Percentiles rank a stretch among this genome's conserved stretches.
phyloP scores from a whole-genome alignment of 164 flowering plant species.

The Nymphaea thermarum region DNA sequence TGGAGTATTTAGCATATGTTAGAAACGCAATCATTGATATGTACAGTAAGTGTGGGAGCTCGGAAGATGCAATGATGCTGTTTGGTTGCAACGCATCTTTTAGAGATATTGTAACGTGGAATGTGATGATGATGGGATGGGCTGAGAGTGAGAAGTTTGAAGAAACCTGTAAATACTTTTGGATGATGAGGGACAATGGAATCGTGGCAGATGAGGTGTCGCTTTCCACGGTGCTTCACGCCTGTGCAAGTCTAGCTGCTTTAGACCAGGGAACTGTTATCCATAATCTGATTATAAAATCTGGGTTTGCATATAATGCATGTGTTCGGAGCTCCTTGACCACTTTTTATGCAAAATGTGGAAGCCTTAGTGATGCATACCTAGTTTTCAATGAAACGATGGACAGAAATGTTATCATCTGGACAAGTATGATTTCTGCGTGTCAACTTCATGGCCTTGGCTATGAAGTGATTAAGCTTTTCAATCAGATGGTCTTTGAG shows the following conservation, averaged over 20 bases:
- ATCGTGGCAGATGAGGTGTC: slow-evolving; percentile 24
- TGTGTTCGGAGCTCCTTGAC: slow-evolving; percentile 37
- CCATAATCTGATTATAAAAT: slow-evolving; percentile 38
- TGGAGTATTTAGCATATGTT: not conserved
- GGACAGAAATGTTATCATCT: slow-evolving; percentile 35
- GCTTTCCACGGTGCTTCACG: slow-evolving; percentile 31
- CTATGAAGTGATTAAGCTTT: slow-evolving; percentile 30
- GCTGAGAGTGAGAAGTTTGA: slow-evolving; percentile 29
- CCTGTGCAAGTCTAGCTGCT: slow-evolving; percentile 38
- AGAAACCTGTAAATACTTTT: slow-evolving; percentile 39
- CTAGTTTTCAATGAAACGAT: slow-evolving; percentile 31
- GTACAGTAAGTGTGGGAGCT: slow-evolving; percentile 41
- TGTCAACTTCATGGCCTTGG: slow-evolving; percentile 50
- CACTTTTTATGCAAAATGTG: slow-evolving; percentile 57
- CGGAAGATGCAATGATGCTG: slow-evolving; percentile 26
- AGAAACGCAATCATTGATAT: slow-evolving; percentile 35
- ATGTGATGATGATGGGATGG: slow-evolving; percentile 44
- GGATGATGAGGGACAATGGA: slow-evolving; percentile 42
- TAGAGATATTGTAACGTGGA: slow-evolving; percentile 51
- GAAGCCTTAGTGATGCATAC: slow-evolving; percentile 31
- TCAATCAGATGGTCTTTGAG: slow-evolving; percentile 34
- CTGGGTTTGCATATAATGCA: slow-evolving; percentile 25
- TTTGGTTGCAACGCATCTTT: slow-evolving; percentile 13
- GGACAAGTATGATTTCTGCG: slow-evolving; percentile 59
- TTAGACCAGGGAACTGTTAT: slow-evolving; percentile 33